Evolutionary conservation across 202 grass and related monocot species (phyloP).

Genomic region (Thinopyrum obtusiflorum): DNA sequence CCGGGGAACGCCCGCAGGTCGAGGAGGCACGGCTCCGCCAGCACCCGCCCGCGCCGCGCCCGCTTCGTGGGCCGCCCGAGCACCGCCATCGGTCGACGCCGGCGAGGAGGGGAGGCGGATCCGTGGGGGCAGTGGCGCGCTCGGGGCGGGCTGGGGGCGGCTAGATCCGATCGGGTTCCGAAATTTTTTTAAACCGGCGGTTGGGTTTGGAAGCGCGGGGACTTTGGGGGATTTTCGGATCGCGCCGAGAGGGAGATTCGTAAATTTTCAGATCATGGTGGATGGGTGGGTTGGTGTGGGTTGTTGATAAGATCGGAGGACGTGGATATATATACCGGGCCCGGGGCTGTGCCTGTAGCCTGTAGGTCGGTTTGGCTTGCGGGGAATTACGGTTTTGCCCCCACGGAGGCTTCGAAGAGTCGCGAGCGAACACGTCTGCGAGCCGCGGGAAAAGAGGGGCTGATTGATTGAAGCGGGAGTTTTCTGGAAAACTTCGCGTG

Average conservation of each 20-base stretch:
- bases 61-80: slow-evolving; percentile 45
- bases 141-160: not conserved
- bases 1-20: slow-evolving; percentile 45
- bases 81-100: slow-evolving; percentile 39
- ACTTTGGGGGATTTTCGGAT: not conserved
- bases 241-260: not conserved
- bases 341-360: not conserved
- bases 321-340: not conserved
- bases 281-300: not conserved
- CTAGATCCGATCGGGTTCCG: not conserved
- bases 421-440: slow-evolving; percentile 21
- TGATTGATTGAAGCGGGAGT: not conserved
- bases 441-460: not conserved
- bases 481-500: not conserved
- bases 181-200: not conserved
- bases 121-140: not conserved
- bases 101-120: not conserved
- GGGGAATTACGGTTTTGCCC: not conserved
- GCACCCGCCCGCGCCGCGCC: slow-evolving; percentile 44
- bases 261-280: not conserved
- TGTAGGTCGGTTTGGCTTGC: not conserved
- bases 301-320: not conserved
- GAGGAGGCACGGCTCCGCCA: slow-evolving; percentile 31
- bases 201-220: not conserved
- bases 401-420: not conserved